Conservation (phyloP, 129 eudicot species). For the Tagetes erecta region DNA sequence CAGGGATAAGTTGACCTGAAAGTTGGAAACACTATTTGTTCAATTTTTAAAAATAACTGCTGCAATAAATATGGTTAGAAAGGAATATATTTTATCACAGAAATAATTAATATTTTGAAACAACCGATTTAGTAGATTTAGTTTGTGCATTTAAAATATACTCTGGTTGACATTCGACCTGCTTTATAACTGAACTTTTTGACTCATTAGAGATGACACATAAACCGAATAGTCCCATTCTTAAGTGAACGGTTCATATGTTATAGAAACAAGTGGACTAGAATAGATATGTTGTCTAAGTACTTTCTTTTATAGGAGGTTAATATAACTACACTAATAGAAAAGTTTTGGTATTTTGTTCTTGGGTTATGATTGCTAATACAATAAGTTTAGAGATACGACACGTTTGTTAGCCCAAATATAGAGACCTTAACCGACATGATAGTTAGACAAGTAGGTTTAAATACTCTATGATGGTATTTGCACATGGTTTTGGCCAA, state of each 20-base stretch:
- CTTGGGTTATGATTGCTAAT: not conserved
- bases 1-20: not conserved
- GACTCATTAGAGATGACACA: not conserved
- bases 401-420: not conserved
- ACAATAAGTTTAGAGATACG: conserved; percentile 2
- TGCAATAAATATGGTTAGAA: not conserved
- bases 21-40: not conserved
- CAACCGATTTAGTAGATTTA: not conserved
- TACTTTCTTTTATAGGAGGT: not conserved
- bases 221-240: not conserved
- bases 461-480: too few species aligned
- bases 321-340: not conserved
- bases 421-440: not conserved
- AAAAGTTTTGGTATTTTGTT: conserved; percentile 2
- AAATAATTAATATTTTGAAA: not conserved
- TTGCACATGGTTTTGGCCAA: conserved; percentile 4
- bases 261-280: not conserved
- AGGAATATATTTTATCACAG: not conserved
- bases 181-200: not conserved
- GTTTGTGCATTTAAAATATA: not conserved
- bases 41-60: not conserved
- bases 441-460: conserved; percentile 1
- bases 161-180: not conserved
- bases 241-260: not conserved
- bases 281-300: not conserved